phyloP scores from a whole-genome alignment of 306 rosid genomes.

The Alnus glutinosa region DNA sequence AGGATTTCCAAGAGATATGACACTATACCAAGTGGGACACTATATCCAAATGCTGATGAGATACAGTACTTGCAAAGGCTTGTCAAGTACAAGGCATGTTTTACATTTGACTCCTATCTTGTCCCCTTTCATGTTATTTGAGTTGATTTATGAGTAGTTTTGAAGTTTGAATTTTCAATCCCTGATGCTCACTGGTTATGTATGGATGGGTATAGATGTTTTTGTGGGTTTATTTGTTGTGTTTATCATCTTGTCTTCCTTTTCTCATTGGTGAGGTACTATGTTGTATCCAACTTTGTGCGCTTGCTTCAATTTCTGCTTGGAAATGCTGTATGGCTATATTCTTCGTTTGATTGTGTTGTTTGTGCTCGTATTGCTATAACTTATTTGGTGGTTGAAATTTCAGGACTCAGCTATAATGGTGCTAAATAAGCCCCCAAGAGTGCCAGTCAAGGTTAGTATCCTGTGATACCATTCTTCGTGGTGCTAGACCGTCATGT shows the following conservation, averaged over 20 bases:
- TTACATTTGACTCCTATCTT: conserved; percentile 16
- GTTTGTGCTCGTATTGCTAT: conserved; percentile 21
- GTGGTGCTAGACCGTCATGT: conserved; percentile 1
- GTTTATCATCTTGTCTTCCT: not conserved
- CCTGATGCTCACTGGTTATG: not conserved
- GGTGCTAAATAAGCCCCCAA: conserved; percentile 90
- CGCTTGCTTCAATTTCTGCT: not conserved
- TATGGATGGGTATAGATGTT: not conserved
- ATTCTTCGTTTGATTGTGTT: conserved; percentile 14
- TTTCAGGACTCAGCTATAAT: conserved; percentile 82
- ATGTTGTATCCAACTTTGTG: not conserved
- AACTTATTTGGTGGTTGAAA: not conserved
- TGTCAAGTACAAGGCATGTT: conserved; percentile 79
- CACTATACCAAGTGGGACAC: conserved; percentile 88
- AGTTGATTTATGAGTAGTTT: conserved; percentile 6
- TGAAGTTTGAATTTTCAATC: not conserved
- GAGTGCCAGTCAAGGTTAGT: conserved; percentile 88
- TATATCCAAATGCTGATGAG: conserved; percentile 94
- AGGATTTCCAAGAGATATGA: conserved; percentile 83
- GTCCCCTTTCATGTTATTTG: conserved; percentile 28
- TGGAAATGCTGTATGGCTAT: conserved; percentile 8
- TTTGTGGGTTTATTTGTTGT: not conserved
- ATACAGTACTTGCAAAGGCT: conserved; percentile 90
- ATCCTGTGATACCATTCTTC: conserved; percentile 21
- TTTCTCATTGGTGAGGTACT: not conserved